Evolutionary conservation across 305 asterid genomes (phyloP).

Genomic region (Stenogyne calaminthoides): DNA sequence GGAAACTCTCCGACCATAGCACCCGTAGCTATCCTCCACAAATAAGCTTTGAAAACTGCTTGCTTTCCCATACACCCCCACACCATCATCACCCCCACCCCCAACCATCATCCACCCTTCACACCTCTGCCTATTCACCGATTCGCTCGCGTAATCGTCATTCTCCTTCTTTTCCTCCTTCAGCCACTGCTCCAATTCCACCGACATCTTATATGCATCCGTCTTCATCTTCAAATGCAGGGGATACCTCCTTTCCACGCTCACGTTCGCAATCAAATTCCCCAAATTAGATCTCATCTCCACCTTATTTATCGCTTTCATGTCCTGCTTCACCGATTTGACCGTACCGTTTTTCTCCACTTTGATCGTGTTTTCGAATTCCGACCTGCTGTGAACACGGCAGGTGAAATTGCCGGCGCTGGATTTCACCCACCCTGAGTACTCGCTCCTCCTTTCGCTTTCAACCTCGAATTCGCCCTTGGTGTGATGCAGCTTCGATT

Average conservation of each 20-base stretch:
- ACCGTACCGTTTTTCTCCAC: constrained; percentile 45
- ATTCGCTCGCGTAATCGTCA: constrained; percentile 27
- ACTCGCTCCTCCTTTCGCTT: constrained; percentile 44
- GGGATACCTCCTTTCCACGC: constrained; percentile 49
- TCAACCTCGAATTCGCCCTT: constrained; percentile 59
- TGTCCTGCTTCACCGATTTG: constrained; percentile 48
- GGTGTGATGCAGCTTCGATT: constrained; percentile 34
- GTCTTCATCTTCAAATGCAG: constrained; percentile 41
- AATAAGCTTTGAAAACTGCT: constrained; percentile 46
- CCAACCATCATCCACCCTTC: constrained; percentile 64
- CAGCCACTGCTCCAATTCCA: constrained; percentile 47
- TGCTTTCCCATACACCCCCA: constrained; percentile 56
- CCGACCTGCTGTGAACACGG: constrained; percentile 31
- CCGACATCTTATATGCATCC: constrained; percentile 33
- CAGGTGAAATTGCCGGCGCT: constrained; percentile 64
- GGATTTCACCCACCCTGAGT: constrained; percentile 72
- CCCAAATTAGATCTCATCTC: constrained; percentile 35
- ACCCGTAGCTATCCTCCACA: constrained; percentile 39
- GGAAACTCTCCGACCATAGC: constrained; percentile 49
- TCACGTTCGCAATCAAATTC: constrained; percentile 16
- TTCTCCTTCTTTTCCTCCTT: constrained; percentile 42
- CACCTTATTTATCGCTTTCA: constrained; percentile 41
- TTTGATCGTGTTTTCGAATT: constrained; percentile 51
- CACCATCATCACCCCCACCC: constrained; percentile 32
- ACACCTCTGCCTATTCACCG: constrained; percentile 45